Percentiles rank a stretch among this genome's conserved stretches.
These are phyloP conservation scores for Metarhizium album DNA, from an alignment of 2,329 filamentous ascomycete genomes.

Conservation along the genomic window DNA sequence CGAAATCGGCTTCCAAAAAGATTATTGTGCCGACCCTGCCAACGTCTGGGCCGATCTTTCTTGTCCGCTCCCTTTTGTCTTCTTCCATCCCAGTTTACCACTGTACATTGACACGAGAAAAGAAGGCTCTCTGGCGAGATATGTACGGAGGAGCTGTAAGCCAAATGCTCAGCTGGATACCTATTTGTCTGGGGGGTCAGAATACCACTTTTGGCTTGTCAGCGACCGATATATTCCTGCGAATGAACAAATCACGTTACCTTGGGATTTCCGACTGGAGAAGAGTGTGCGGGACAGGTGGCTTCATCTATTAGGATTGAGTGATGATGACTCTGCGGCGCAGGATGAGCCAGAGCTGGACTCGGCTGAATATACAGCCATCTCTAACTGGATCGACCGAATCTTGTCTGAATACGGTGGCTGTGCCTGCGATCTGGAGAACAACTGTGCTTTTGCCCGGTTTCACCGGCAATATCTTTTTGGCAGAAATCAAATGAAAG, in stretches of 20 bases:
- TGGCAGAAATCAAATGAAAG: conserved; percentile 31
- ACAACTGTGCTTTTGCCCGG: conserved; percentile 52
- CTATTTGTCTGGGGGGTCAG: conserved; percentile 63
- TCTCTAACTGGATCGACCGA: conserved; percentile 54
- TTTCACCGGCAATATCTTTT: conserved; percentile 48
- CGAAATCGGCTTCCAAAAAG: conserved; percentile 60
- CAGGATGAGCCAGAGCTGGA: conserved; percentile 44
- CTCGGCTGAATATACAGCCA: conserved; percentile 47
- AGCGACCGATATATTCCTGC: conserved; percentile 65
- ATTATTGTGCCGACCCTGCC: conserved; percentile 55
- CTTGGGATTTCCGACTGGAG: conserved; percentile 56
- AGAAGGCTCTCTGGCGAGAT: conserved; percentile 78
- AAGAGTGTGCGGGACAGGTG: conserved; percentile 44
- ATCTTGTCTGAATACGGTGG: conserved; percentile 70
- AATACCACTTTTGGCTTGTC: conserved; percentile 90
- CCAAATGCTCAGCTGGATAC: conserved; percentile 86
- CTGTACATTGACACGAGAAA: conserved; percentile 86
- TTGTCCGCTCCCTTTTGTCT: conserved; percentile 62
- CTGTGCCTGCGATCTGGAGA: conserved; percentile 60
- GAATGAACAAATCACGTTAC: conserved; percentile 51
- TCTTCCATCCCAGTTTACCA: conserved; percentile 79
- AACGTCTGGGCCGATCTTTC: conserved; percentile 60
- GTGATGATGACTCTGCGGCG: conserved; percentile 42
- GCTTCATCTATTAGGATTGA: conserved; percentile 48
- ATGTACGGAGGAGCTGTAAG: conserved; percentile 82